These are phyloP conservation scores for Closterium sp. DNA, from an alignment of 139 green algal genomes.

Conservation along the genomic window DNA sequence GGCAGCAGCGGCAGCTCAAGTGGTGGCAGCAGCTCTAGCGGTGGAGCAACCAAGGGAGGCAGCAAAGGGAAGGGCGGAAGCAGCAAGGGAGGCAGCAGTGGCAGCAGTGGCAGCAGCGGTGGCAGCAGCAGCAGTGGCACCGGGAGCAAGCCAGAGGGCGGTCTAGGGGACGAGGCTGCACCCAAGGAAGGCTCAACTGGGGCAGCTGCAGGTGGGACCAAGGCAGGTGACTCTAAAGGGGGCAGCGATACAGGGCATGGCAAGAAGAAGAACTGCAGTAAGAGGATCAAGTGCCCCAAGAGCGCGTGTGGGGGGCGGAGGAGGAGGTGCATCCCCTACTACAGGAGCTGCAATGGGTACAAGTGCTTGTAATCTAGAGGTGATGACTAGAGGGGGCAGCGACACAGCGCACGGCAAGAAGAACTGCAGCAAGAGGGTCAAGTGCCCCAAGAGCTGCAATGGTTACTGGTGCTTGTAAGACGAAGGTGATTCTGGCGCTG, in stretches of 20 bases:
- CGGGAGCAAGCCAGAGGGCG: background rate
- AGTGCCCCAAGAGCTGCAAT: no score
- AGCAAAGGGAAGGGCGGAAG: no score
- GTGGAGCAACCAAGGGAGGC: no score
- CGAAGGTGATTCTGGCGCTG: no score
- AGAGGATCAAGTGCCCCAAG: background rate
- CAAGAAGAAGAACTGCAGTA: background rate
- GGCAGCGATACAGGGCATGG: background rate
- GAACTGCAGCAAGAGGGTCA: no score
- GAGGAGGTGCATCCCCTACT: background rate
- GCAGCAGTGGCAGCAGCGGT: no score
- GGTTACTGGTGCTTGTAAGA: no score
- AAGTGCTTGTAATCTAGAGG: background rate
- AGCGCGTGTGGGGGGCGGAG: background rate
- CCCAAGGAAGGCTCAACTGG: background rate
- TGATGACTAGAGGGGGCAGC: no score
- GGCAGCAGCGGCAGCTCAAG: background rate
- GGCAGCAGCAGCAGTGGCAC: background rate
- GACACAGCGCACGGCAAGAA: no score
- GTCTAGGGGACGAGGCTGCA: background rate
- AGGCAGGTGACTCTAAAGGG: background rate
- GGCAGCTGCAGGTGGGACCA: background rate
- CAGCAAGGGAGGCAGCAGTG: no score
- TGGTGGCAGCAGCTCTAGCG: background rate
- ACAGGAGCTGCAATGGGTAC: background rate